Percentiles rank a stretch among this genome's conserved stretches.
These are phyloP conservation scores for Cladophialophora psammophila DNA, from an alignment of 2,329 filamentous ascomycete species.

Conservation along the genomic window DNA sequence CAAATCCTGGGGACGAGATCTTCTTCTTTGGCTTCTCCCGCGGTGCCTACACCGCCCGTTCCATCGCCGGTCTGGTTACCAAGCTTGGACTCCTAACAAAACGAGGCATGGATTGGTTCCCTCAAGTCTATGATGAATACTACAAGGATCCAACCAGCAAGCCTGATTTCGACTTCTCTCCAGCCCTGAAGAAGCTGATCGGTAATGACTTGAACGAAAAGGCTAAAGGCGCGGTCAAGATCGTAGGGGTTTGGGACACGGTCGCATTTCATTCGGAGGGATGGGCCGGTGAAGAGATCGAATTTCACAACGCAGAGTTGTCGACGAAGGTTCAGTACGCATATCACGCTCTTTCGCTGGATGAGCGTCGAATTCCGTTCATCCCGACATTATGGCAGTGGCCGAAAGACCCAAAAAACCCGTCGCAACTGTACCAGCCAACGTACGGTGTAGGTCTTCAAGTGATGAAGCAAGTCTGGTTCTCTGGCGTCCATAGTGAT, in stretches of 20 bases:
- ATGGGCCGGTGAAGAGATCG: conserved; percentile 41
- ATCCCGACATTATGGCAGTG: conserved; percentile 62
- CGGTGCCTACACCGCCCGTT: conserved; percentile 56
- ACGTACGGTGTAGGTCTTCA: conserved; percentile 31
- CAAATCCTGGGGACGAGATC: conserved; percentile 55
- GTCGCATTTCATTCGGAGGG: conserved; percentile 42
- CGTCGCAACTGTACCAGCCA: conserved; percentile 50
- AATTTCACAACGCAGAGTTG: conserved; percentile 43
- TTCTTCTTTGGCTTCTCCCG: conserved; percentile 59
- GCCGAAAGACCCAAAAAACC: conserved; percentile 44
- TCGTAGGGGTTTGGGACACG: conserved; percentile 46
- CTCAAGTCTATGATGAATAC: conserved; percentile 43
- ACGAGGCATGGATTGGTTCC: conserved; percentile 41
- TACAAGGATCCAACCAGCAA: conserved; percentile 23
- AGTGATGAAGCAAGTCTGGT: conserved; percentile 57
- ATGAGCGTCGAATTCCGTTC: conserved; percentile 55
- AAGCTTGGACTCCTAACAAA: conserved; percentile 52
- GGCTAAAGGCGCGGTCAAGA: conserved; percentile 46
- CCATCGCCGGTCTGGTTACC: conserved; percentile 55
- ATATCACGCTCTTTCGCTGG: conserved; percentile 50
- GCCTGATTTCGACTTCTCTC: conserved; percentile 30
- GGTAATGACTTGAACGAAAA: conserved; percentile 44
- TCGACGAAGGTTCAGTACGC: conserved; percentile 47
- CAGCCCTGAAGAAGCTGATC: conserved; percentile 28
- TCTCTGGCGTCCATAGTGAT: conserved; percentile 56